These are phyloP conservation scores for Arabidopsis suecica DNA, from an alignment of 345 rosid species.

Conservation along the genomic window DNA sequence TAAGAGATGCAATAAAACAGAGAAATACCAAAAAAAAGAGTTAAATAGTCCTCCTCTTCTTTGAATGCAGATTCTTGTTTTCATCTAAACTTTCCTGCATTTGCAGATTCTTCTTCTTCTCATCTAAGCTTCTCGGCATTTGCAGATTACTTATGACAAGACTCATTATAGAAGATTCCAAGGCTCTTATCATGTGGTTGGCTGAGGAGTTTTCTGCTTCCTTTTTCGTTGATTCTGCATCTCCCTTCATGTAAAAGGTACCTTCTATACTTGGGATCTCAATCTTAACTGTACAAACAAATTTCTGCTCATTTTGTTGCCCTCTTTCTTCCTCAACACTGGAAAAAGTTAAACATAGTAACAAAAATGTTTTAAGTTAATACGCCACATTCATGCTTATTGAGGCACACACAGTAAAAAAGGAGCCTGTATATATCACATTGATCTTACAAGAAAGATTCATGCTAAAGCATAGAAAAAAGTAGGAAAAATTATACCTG, in stretches of 20 bases:
- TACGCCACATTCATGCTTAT: not conserved
- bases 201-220: slow-evolving; percentile 70
- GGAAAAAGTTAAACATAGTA: slow-evolving; percentile 27
- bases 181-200: slow-evolving; percentile 52
- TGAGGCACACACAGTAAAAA: not conserved
- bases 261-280: slow-evolving; percentile 49
- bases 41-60: not conserved
- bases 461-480: not conserved
- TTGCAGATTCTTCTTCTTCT: not conserved
- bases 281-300: slow-evolving; percentile 53
- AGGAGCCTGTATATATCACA: not conserved
- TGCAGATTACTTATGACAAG: not conserved
- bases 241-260: slow-evolving; percentile 49
- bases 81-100: not conserved
- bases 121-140: not conserved
- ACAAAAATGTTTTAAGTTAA: not conserved
- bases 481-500: slow-evolving; percentile 42
- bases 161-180: slow-evolving; percentile 42
- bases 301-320: slow-evolving; percentile 50
- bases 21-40: not conserved
- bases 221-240: slow-evolving; percentile 50
- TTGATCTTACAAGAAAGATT: not conserved
- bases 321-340: slow-evolving; percentile 61
- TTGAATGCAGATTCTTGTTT: not conserved
- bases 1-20: not conserved